Conservation (phyloP, 2,329 filamentous ascomycete species). For the Fusarium proliferatum region DNA sequence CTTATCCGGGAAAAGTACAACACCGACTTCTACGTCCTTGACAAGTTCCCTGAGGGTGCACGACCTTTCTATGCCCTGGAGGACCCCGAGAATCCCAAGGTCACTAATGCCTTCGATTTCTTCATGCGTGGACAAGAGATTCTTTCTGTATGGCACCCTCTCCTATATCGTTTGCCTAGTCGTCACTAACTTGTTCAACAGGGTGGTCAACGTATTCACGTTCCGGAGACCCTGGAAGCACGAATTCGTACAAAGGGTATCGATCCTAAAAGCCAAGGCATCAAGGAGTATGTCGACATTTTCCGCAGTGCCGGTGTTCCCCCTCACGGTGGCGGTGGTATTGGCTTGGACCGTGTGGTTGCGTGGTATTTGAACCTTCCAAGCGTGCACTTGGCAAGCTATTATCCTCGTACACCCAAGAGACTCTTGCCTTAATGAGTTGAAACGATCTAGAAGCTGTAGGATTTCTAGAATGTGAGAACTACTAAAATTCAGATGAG, state of each 20-base stretch:
- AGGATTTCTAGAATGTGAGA: background rate
- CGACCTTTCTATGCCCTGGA: constrained; percentile 94
- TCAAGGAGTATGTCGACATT: constrained; percentile 90
- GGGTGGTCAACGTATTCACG: constrained; percentile 88
- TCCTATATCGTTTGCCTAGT: background rate
- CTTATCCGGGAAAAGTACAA: constrained; percentile 89
- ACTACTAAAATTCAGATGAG: constrained; percentile 13
- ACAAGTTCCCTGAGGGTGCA: constrained; percentile 92
- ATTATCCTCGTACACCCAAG: constrained; percentile 71
- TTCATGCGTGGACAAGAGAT: constrained; percentile 96
- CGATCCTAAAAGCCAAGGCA: constrained; percentile 77
- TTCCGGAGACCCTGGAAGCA: constrained; percentile 78
- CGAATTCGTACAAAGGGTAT: constrained; percentile 84
- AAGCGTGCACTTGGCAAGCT: constrained; percentile 67
- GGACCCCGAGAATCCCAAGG: constrained; percentile 69
- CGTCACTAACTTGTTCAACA: background rate
- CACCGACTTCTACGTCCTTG: constrained; percentile 96
- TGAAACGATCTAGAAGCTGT: background rate
- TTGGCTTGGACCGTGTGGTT: constrained; percentile 89
- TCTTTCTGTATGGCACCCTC: constrained; percentile 66
- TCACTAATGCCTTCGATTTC: constrained; percentile 81
- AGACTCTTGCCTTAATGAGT: constrained; percentile 60
- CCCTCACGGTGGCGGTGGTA: constrained; percentile 90
- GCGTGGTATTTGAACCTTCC: constrained; percentile 70
- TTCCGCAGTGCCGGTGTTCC: constrained; percentile 85